Evolutionary conservation across 2,329 filamentous ascomycete species (phyloP), one percentile per base, ranked within the genome.

Genomic region (Colletotrichum salicis): DNA sequence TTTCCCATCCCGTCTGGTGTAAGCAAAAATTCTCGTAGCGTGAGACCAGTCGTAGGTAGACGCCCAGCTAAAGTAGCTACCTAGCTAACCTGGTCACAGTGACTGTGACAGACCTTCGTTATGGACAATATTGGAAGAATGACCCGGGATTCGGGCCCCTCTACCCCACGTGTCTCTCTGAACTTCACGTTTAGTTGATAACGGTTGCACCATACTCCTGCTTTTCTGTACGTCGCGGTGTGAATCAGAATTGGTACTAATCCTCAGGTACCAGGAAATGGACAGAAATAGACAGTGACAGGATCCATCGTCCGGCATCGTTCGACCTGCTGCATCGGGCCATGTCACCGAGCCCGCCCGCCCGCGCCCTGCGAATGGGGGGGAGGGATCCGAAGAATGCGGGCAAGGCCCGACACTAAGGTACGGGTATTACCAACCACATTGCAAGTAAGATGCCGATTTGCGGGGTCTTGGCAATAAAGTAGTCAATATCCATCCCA

Each of bases 291-390:
- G 59, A 27, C 4, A 1, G 4, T 12, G 12, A 12, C 12, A 13
- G 60, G 31, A 24, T 19, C 51, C 60, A 48, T 15, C n/a, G 45
- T 35, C 29, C 45, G 15, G 48, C 24, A 19, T 29, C 15, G 13
- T n/a, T 5, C 27, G 29, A 52, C 59, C 59, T 62, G 59, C 59
- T 45, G 27, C 29, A 62, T 62, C 29, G 45, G 59, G 41, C 6
- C 5, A 33, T 33, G 29, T 31, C 22, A 31, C 45, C 15, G 29
- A 29, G 15, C 1, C 2, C 13, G 27, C 27, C 27, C 2, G 27
- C 27, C 27, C 2, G 15, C 15, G 45, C 59, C 45, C 12, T 52
- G 12, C 24, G 37, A 4, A 61, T 31, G 58, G 5, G 27, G 27
- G 27, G 27, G 27, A 37, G 8, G 6, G 37, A 41, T 41, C 37